These are phyloP conservation scores for Lentinus tigrinus DNA, from an alignment of 768 basidiomycete genomes.

Conservation along the genomic window DNA sequence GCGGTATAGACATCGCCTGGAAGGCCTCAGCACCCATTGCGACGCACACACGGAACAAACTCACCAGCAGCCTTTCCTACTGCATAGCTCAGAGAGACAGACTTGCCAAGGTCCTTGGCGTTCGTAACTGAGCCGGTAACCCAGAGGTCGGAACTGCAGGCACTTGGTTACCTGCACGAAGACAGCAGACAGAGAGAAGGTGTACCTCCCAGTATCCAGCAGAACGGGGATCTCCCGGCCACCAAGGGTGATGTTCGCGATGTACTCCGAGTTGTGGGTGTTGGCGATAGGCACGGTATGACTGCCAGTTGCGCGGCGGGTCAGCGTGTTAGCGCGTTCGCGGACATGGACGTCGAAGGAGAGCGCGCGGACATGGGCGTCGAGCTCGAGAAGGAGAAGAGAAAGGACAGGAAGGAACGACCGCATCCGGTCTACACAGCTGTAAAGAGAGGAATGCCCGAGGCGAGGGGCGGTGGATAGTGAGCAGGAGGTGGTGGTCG, in stretches of 20 bases:
- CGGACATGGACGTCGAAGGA: slow-evolving; percentile 32
- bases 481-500: background rate
- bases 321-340: slow-evolving; percentile 10
- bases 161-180: background rate
- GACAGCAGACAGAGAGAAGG: background rate
- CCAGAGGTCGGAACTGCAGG: slow-evolving; percentile 72
- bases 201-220: slow-evolving; percentile 79
- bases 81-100: slow-evolving; percentile 61
- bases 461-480: background rate
- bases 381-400: slow-evolving; percentile 13
- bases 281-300: slow-evolving; percentile 46
- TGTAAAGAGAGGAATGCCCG: slow-evolving; percentile 16
- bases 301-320: slow-evolving; percentile 12
- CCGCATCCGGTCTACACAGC: slow-evolving; percentile 15
- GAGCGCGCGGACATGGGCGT: slow-evolving; percentile 10
- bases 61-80: slow-evolving; percentile 66
- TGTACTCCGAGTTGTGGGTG: slow-evolving; percentile 72
- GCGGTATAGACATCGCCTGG: slow-evolving; percentile 58
- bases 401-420: slow-evolving; percentile 14
- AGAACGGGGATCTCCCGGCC: slow-evolving; percentile 59
- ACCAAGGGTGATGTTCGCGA: slow-evolving; percentile 67
- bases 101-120: slow-evolving; percentile 54
- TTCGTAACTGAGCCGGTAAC: slow-evolving; percentile 50
- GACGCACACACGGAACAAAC: background rate
- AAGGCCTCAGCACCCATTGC: background rate